Conservation (phyloP, 2,329 filamentous ascomycete species). For the Cladophialophora immunda region DNA sequence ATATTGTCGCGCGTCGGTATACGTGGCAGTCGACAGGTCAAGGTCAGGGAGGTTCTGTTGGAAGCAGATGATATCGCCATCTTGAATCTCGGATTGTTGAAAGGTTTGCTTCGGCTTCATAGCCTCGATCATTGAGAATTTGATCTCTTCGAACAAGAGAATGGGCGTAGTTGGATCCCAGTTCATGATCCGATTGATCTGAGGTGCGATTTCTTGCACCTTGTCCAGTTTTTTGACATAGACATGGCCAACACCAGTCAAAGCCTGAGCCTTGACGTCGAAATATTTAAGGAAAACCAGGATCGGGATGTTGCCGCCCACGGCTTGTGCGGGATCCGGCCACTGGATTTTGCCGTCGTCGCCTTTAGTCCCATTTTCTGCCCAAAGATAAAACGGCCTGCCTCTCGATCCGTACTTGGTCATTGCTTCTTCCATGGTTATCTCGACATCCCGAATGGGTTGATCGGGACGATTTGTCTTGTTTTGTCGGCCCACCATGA, state of each 20-base stretch:
- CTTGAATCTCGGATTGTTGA: slow-evolving; percentile 90
- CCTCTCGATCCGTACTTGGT: slow-evolving; percentile 74
- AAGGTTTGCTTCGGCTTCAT: slow-evolving; percentile 92
- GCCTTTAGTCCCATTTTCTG: slow-evolving; percentile 74
- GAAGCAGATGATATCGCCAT: slow-evolving; percentile 96
- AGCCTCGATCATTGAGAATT: slow-evolving; percentile 94
- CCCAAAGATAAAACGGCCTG: slow-evolving; percentile 79
- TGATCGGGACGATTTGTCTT: slow-evolving; percentile 93
- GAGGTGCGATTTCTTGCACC: slow-evolving; percentile 80
- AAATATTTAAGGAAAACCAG: slow-evolving; percentile 94
- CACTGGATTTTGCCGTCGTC: slow-evolving; percentile 76
- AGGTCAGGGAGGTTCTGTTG: slow-evolving; percentile 67
- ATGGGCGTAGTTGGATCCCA: slow-evolving; percentile 81
- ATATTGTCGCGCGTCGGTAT: slow-evolving; percentile 78
- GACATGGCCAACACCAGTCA: slow-evolving; percentile 81
- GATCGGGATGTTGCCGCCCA: slow-evolving; percentile 64
- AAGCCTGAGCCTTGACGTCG: slow-evolving; percentile 76
- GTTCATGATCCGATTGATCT: slow-evolving; percentile 82
- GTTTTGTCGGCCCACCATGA: slow-evolving; percentile 98
- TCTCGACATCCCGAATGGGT: slow-evolving; percentile 78
- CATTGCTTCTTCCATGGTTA: slow-evolving; percentile 79
- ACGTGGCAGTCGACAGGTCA: slow-evolving; percentile 57
- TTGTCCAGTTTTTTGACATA: slow-evolving; percentile 90
- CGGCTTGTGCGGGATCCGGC: slow-evolving; percentile 53
- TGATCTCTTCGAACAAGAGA: slow-evolving; percentile 94